These are phyloP conservation scores for Dalechampia spathulata DNA, from an alignment of 441 rosid species.

Conservation along the genomic window DNA sequence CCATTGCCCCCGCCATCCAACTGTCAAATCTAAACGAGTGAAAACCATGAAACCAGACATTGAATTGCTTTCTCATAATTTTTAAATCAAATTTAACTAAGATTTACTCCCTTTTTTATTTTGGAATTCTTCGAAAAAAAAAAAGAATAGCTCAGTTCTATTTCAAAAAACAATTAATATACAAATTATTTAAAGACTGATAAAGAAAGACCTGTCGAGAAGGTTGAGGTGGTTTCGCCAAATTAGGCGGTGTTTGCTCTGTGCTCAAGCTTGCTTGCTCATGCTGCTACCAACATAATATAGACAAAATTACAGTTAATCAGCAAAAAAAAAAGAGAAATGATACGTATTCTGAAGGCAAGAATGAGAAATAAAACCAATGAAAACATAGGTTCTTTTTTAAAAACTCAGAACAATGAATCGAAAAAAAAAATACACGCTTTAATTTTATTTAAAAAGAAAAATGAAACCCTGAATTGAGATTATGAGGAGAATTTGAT, in stretches of 20 bases:
- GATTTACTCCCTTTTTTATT: too few relatives aligned
- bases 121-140: too few relatives aligned
- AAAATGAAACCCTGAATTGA: not conserved
- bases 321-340: not conserved
- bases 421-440: too few relatives aligned
- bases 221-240: constrained; percentile 42
- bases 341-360: too few relatives aligned
- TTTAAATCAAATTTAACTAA: too few relatives aligned
- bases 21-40: constrained; percentile 94
- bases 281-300: constrained; percentile 3
- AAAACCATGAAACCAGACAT: constrained; percentile 75
- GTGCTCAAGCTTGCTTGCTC: constrained; percentile 47
- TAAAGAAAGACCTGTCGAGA: constrained; percentile 47
- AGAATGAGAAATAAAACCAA: too few relatives aligned
- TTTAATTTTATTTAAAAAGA: too few relatives aligned
- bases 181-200: not conserved
- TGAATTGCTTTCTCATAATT: not conserved
- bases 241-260: constrained; percentile 48
- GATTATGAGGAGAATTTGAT: not conserved
- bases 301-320: too few relatives aligned
- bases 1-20: constrained; percentile 49
- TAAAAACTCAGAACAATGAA: too few relatives aligned
- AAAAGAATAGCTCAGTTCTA: too few relatives aligned
- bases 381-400: too few relatives aligned
- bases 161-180: too few relatives aligned